A percentile compares a stretch with the other conserved stretches of the same genome.
Evolutionary conservation across 106 monocot species (phyloP).

Genomic region (Apostasia ramifera): DNA sequence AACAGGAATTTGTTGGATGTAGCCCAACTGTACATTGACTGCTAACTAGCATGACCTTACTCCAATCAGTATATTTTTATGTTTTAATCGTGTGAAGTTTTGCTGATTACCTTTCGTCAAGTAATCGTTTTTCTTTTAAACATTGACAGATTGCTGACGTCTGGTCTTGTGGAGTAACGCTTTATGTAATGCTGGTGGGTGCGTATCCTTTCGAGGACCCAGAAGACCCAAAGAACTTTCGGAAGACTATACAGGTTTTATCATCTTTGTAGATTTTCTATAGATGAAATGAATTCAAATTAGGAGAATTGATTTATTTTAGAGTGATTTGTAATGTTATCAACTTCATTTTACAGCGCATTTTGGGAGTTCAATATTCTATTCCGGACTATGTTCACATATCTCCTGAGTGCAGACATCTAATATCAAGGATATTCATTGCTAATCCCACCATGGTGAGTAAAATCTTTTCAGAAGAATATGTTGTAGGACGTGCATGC

Average conservation of each 20-base stretch:
- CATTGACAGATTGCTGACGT: slow-evolving; percentile 9
- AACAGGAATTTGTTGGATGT: no score
- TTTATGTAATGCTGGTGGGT: slow-evolving; percentile 14
- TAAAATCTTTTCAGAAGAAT: neutral
- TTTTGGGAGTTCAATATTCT: slow-evolving; percentile 70
- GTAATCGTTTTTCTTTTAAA: neutral
- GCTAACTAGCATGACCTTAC: no score
- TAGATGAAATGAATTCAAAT: no score
- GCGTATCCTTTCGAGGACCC: slow-evolving; percentile 14
- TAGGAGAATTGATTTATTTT: neutral
- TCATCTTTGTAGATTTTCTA: neutral
- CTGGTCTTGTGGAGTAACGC: slow-evolving; percentile 13
- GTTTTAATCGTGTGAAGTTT: no score
- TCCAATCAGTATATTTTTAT: no score
- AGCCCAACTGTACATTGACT: no score
- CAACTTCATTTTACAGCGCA: slow-evolving; percentile 41
- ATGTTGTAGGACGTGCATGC: no score
- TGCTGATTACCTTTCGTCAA: neutral
- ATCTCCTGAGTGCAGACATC: slow-evolving; percentile 56
- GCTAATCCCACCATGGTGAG: slow-evolving; percentile 69
- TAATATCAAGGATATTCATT: slow-evolving; percentile 76
- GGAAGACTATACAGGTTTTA: slow-evolving; percentile 8
- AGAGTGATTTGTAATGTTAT: neutral
- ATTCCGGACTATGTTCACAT: slow-evolving; percentile 83
- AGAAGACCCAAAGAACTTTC: slow-evolving; percentile 10